Evolutionary conservation across 495 filamentous ascomycete genomes (phyloP).

Genomic region (Podospora bellae-mahoneyi): DNA sequence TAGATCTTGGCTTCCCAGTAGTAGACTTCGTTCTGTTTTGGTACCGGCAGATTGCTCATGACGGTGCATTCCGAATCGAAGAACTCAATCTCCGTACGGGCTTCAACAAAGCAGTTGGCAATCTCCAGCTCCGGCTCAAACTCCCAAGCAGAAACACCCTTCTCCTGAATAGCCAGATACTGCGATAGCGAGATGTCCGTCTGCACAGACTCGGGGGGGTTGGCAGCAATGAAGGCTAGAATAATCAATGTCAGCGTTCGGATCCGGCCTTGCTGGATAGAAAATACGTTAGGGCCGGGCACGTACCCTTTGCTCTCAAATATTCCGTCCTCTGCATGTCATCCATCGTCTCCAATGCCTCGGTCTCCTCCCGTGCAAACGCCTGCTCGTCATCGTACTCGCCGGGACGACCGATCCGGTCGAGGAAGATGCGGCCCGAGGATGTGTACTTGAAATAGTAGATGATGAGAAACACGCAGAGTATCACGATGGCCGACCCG

Average conservation of each 20-base stretch:
- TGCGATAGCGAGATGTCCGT: constrained; percentile 98
- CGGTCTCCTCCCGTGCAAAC: constrained; percentile 86
- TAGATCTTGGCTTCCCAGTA: constrained; percentile 99
- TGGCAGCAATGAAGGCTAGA: constrained; percentile 86
- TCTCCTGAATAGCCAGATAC: constrained; percentile 97
- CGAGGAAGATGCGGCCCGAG: constrained; percentile 85
- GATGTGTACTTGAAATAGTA: constrained; percentile 93
- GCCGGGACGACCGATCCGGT: constrained; percentile 88
- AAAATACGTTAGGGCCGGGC: background rate
- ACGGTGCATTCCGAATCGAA: constrained; percentile 97
- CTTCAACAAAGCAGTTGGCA: constrained; percentile 98
- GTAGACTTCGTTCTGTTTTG: constrained; percentile 98
- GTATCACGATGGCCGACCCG: constrained; percentile 81
- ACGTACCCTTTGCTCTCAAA: constrained; percentile 86
- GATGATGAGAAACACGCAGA: constrained; percentile 74
- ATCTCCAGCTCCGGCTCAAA: constrained; percentile 98
- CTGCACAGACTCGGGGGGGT: constrained; percentile 90
- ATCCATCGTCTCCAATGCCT: constrained; percentile 93
- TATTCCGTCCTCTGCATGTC: constrained; percentile 88
- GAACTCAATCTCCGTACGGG: constrained; percentile 94
- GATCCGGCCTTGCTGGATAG: background rate
- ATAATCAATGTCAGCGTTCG: background rate
- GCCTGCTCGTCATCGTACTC: constrained; percentile 98
- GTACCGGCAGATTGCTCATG: constrained; percentile 91
- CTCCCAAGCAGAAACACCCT: constrained; percentile 97